Base-by-base conservation (phyloP, 106 monocot species). In the Xerophyta viscosa region DNA sequence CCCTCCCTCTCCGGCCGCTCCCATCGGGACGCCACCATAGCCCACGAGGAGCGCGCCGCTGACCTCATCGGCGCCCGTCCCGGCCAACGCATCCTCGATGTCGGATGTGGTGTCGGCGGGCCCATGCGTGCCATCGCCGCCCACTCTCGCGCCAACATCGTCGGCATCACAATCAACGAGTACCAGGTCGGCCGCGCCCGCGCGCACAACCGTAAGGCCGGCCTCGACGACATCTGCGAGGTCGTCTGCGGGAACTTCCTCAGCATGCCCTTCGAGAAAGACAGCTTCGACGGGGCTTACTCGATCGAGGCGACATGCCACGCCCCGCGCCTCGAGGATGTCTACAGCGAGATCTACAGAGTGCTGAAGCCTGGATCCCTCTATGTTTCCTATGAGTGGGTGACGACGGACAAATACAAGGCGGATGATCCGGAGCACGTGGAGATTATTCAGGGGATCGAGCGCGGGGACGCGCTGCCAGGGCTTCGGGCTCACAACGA, bases 231-330 rank as follows among this genome's bases (percentile, higher is more conserved):
- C 11, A 50, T 45, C 56, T 89, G 88, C 72, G 88, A 89, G 66
- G 79, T 89, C 45, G 83, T 84, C 31, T 74, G 79, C 66, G 88
- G 88, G 4, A 84, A 89, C 61, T 89, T 89, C 80, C 83, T 89
- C 52, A 28, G 73, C 49, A 84, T 89, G 88, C 88, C 88, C 10
- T 89, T 89, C 71, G 49, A 52, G 9, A 57, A 70, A 67, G 24
- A 45, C 33, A 50, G 54, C 63, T 89, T 89, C 73, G 88, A 89
- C 70, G 76, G 77, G 15, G 88, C 83, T n/a, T n/a, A 89, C 77
- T 83, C 88, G n/a, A 89, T 89, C 60, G 88, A 89, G 70, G 88
- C 88, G 53, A 89, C 88, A 20, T 89, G 88, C 64, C 88, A 89
- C 78, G 83, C 88, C 1, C 88, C 88, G 11, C 56, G 54, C 28